Percentiles rank a stretch among this genome's conserved stretches.
phyloP scores from a whole-genome alignment of 106 monocot species.

The Platanthera guangdongensis region DNA sequence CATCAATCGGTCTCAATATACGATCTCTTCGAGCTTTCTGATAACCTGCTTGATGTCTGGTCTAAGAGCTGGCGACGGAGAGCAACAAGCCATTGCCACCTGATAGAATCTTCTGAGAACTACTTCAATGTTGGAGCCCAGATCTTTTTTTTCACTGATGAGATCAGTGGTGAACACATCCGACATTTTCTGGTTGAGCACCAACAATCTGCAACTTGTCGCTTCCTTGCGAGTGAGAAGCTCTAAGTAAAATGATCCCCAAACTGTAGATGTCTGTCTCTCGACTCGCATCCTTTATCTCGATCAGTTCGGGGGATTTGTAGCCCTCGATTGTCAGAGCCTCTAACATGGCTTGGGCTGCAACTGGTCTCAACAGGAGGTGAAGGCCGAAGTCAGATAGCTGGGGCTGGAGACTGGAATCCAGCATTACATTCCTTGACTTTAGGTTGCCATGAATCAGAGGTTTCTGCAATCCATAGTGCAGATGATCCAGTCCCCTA shows the following conservation, averaged over 20 bases:
- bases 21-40: slow-evolving; percentile 49
- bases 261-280: slow-evolving; percentile 80
- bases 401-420: slow-evolving; percentile 48
- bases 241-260: slow-evolving; percentile 83
- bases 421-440: slow-evolving; percentile 69
- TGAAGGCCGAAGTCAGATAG: slow-evolving; percentile 81
- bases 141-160: slow-evolving; percentile 16
- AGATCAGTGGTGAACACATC: slow-evolving; percentile 45
- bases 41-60: slow-evolving; percentile 58
- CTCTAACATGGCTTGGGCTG: slow-evolving; percentile 80
- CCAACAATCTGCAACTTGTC: slow-evolving; percentile 29
- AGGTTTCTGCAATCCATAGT: slow-evolving; percentile 49
- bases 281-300: slow-evolving; percentile 59
- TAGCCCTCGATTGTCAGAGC: slow-evolving; percentile 54
- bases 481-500: slow-evolving; percentile 81
- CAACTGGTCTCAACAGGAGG: slow-evolving; percentile 51
- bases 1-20: not conserved
- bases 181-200: slow-evolving; percentile 57
- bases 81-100: slow-evolving; percentile 79
- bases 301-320: slow-evolving; percentile 87
- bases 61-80: slow-evolving; percentile 63
- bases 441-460: slow-evolving; percentile 88
- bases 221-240: slow-evolving; percentile 66
- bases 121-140: slow-evolving; percentile 27
- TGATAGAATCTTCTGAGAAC: slow-evolving; percentile 50